Conservation (phyloP, 371 early-diverging fungal genomes). For the Mortierella sp. region DNA sequence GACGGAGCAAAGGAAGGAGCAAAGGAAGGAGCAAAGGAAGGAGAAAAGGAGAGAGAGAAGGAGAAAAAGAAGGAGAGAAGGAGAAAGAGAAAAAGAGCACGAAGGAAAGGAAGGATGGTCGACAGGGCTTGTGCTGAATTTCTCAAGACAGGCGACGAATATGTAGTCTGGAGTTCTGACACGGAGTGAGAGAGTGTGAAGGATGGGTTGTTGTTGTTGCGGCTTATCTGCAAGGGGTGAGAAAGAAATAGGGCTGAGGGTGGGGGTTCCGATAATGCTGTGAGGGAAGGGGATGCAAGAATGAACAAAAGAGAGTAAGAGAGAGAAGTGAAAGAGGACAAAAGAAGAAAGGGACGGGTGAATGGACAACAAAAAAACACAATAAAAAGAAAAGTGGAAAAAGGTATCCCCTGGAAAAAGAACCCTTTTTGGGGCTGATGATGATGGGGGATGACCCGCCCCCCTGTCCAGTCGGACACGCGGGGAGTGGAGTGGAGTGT, state of each 20-base stretch:
- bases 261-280: background rate
- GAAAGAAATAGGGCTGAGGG: background rate
- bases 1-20: background rate
- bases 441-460: background rate
- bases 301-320: too few species aligned
- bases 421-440: background rate
- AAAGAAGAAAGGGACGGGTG: background rate
- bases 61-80: background rate
- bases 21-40: constrained; percentile 2
- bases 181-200: background rate
- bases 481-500: background rate
- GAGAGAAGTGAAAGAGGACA: too few species aligned
- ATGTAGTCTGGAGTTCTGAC: background rate
- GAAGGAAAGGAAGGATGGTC: background rate
- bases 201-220: background rate
- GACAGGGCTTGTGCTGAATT: background rate
- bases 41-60: background rate
- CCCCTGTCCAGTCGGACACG: background rate
- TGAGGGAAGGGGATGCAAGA: background rate
- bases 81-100: background rate
- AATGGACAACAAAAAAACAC: background rate
- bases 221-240: background rate
- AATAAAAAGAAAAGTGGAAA: background rate
- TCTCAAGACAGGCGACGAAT: background rate
- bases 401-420: background rate